phyloP scores from a whole-genome alignment of 2,329 filamentous ascomycete genomes.

The Botryotinia convoluta region DNA sequence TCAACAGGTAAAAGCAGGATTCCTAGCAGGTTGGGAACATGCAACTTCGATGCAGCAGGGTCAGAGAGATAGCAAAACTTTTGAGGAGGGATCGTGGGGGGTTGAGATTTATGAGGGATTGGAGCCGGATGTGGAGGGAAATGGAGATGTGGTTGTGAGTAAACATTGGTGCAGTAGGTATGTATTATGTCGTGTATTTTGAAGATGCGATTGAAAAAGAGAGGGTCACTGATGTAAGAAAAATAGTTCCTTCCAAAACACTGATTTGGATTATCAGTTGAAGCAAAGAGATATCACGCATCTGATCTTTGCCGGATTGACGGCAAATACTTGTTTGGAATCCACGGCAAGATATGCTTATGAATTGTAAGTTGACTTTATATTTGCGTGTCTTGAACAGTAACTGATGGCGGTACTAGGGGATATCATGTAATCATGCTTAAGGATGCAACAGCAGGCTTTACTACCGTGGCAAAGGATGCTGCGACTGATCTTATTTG shows the following conservation, averaged over 20 bases:
- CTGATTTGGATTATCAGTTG: constrained; percentile 40
- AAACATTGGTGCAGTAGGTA: constrained; percentile 40
- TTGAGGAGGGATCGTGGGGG: constrained; percentile 38
- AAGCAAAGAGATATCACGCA: constrained; percentile 38
- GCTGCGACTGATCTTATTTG: constrained; percentile 35
- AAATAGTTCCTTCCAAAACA: constrained; percentile 38
- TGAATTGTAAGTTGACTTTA: constrained; percentile 30
- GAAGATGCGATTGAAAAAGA: too few relatives aligned
- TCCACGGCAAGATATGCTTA: constrained; percentile 40
- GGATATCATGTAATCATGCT: constrained; percentile 34
- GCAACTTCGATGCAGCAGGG: constrained; percentile 27
- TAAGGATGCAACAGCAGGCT: constrained; percentile 35
- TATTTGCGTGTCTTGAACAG: not conserved
- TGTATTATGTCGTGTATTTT: not conserved
- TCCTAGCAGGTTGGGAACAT: constrained; percentile 37
- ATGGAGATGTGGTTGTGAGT: constrained; percentile 37
- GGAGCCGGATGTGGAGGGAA: constrained; percentile 32
- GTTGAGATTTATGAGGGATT: constrained; percentile 36
- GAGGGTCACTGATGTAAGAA: not conserved
- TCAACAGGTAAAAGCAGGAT: constrained; percentile 32
- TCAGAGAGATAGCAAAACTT: constrained; percentile 28
- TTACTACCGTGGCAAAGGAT: constrained; percentile 27
- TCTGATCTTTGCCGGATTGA: constrained; percentile 38
- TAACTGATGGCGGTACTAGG: constrained; percentile 18
- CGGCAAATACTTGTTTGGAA: constrained; percentile 40